Base-by-base conservation (phyloP, 768 basidiomycete genomes). In the Tylopilus sp. region DNA sequence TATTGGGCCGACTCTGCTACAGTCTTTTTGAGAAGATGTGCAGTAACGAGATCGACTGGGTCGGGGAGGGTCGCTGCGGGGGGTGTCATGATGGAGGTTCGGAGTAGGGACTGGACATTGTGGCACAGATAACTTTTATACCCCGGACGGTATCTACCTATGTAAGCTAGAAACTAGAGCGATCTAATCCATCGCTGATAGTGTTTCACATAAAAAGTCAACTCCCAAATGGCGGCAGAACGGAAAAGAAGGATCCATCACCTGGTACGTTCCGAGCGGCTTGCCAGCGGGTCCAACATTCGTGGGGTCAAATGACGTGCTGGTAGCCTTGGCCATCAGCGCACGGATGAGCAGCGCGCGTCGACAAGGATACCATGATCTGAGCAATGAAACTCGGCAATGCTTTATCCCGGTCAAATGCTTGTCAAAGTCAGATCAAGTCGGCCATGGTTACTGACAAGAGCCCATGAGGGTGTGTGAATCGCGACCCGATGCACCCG, bases 21-120 rank as follows among this genome's bases (percentile, higher is more conserved):
- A 10, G 35, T 57, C 55, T 68, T 65, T 59, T 69, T 69, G 6
- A 43, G 31, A n/a, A 44, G 40, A 30, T 57, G 53, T 12, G 59
- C 43, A 35, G 68, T 53, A 15, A 50, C 46, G 38, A 57, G 40
- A 21, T 69, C 64, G 52, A 51, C 50, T 10, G 54, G 17, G 50
- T 57, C 57, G 3, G 67, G 52, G 25, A 64, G 47, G 17, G 64
- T 68, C 25, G 72, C 69, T 33, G 69, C 70, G 38, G 74, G 65
- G 40, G 73, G 74, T 1, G 72, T 55, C 73, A 75, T 76, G 57
- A 40, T 48, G 47, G 44, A 38, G 28, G 20, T 42, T n/a, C 15
- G 17, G 26, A 26, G 28, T 33, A 21, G 13, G 10, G n/a, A 21
- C 28, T 41, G 10, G 13, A 4, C 18, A 15, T 25, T 10, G n/a